Percentiles rank a stretch among this genome's conserved stretches.
phyloP scores from a whole-genome alignment of 345 rosid species.

The Eucalyptus lansdowneana region DNA sequence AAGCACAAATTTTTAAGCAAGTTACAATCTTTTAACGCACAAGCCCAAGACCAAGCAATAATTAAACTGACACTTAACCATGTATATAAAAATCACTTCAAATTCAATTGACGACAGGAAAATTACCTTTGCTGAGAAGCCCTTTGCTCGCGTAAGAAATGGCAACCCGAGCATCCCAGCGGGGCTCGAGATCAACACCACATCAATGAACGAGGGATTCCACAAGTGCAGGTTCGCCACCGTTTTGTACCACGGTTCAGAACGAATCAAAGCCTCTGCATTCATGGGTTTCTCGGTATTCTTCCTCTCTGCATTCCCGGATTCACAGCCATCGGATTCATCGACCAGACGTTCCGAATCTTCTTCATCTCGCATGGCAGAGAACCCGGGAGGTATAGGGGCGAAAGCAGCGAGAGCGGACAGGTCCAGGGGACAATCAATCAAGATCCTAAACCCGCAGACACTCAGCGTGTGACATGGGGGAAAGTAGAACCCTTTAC shows the following conservation, averaged over 20 bases:
- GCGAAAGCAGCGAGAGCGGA: slow-evolving; percentile 53
- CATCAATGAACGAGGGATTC: slow-evolving; percentile 65
- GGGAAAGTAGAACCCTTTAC: slow-evolving; percentile 54
- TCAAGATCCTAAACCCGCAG: slow-evolving; percentile 54
- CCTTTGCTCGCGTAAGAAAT: slow-evolving; percentile 41
- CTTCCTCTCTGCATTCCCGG: slow-evolving; percentile 22
- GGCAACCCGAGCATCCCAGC: slow-evolving; percentile 88
- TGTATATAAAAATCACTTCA: background rate
- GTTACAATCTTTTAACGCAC: background rate
- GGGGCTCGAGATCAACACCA: slow-evolving; percentile 66
- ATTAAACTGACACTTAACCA: background rate
- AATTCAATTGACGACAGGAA: background rate
- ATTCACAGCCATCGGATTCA: slow-evolving; percentile 1
- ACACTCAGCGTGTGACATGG: slow-evolving; percentile 51
- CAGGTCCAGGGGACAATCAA: slow-evolving; percentile 79
- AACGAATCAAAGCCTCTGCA: slow-evolving; percentile 30
- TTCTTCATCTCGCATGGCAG: background rate
- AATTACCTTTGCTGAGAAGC: slow-evolving; percentile 73
- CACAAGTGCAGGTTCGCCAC: slow-evolving; percentile 59
- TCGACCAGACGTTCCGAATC: background rate
- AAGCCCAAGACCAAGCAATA: background rate
- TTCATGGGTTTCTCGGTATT: slow-evolving; percentile 22
- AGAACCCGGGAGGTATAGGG: slow-evolving; percentile 30
- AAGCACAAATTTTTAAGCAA: background rate
- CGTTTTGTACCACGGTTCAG: slow-evolving; percentile 83